These are phyloP conservation scores for Musa acuminata DNA, from an alignment of 176 grass and related monocot species.

Conservation along the genomic window DNA sequence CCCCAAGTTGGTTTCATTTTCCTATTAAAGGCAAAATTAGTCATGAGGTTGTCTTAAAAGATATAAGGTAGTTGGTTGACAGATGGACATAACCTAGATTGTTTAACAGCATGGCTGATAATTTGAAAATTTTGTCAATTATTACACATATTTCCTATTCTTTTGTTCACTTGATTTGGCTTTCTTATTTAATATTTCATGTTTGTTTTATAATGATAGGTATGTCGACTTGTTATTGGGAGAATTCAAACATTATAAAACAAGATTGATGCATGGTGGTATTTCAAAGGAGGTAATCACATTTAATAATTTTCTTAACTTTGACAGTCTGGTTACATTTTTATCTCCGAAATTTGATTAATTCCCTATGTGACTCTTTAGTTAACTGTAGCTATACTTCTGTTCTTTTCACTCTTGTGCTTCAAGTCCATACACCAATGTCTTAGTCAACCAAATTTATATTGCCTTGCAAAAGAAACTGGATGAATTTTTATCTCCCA, in stretches of 20 bases:
- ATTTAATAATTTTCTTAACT: not conserved
- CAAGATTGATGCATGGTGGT: slow-evolving; percentile 86
- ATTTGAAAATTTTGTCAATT: not conserved
- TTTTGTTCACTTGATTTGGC: not conserved
- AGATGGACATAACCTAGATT: too few species aligned
- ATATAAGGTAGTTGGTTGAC: too few species aligned
- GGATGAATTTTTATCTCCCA: too few species aligned
- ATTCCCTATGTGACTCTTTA: too few species aligned
- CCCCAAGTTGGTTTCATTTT: not conserved
- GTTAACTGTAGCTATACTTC: too few species aligned
- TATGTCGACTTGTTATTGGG: slow-evolving; percentile 96
- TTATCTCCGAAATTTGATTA: not conserved
- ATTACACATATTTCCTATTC: not conserved
- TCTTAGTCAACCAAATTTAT: too few species aligned
- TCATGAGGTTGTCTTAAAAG: too few species aligned
- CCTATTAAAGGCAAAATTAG: not conserved
- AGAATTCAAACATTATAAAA: slow-evolving; percentile 98
- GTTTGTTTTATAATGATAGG: slow-evolving; percentile 22
- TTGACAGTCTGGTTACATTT: not conserved
- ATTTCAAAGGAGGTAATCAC: slow-evolving; percentile 71
- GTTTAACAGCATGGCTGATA: too few species aligned
- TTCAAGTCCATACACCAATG: too few species aligned
- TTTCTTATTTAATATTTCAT: not conserved
- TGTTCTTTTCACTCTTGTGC: too few species aligned
- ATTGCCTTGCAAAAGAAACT: too few species aligned